phyloP scores from a whole-genome alignment of 768 basidiomycete genomes.

The Crucibulum laeve region DNA sequence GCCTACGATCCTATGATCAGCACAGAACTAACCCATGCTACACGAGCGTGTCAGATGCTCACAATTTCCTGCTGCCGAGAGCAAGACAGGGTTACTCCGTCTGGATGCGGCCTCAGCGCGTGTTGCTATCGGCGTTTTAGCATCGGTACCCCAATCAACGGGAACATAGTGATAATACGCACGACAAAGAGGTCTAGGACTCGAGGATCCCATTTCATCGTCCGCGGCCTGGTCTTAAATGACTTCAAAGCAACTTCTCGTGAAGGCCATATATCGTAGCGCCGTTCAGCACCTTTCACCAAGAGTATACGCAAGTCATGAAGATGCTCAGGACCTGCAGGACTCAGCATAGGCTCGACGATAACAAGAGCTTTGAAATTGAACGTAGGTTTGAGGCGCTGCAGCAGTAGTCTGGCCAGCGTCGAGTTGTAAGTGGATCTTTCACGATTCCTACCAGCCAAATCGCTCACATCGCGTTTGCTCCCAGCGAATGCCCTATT shows the following conservation, averaged over 20 bases:
- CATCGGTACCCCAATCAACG: conserved; percentile 1
- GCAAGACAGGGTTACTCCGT: conserved; percentile 47
- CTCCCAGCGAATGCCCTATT: conserved; percentile 68
- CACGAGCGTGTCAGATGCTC: no score
- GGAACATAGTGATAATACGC: no score
- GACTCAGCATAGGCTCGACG: conserved; percentile 62
- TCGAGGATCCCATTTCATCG: conserved; percentile 45
- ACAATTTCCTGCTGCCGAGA: conserved; percentile 61
- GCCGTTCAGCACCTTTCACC: conserved; percentile 41
- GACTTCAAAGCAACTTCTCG: conserved; percentile 33
- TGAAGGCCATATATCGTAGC: conserved; percentile 49
- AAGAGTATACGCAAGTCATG: conserved; percentile 34
- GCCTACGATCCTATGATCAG: conserved; percentile 32
- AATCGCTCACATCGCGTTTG: conserved; percentile 52
- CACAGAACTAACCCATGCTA: no score
- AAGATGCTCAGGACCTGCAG: conserved; percentile 40
- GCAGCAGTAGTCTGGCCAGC: conserved; percentile 44
- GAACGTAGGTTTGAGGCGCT: conserved; percentile 38
- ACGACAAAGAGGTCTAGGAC: conserved; percentile 54
- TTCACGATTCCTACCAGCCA: conserved; percentile 4
- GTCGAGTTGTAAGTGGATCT: conserved; percentile 1
- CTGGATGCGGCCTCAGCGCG: conserved; percentile 37
- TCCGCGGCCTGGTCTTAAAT: conserved; percentile 29
- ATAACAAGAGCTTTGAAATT: conserved; percentile 51
- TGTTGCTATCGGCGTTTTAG: conserved; percentile 29